Evolutionary conservation across 2,329 filamentous ascomycete species (phyloP), one percentile per base, ranked within the genome.

Genomic region (Xylariaceae sp.): DNA sequence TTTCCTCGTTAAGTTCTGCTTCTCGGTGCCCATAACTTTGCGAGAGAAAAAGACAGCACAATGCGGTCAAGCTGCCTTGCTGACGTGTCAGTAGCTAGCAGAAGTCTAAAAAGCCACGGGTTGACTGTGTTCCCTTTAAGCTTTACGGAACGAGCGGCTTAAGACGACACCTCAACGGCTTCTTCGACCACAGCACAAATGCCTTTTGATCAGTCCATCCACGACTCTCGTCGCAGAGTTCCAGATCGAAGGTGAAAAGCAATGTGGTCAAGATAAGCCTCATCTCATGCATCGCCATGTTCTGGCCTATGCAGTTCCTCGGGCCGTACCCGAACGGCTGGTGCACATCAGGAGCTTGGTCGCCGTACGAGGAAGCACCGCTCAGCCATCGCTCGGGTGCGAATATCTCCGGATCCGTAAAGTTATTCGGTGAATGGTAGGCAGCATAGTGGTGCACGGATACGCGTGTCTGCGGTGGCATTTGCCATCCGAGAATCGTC

Each of bases 271-370:
- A 29, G 9, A 58, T 29, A 3, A 65, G 52, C 3, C 63, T 52
- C 60, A 63, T 65, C 52, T 65, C 60, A 23, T 57, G 56, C 58
- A 60, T 57, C 49, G 55, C 60, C 55, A 61, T 56, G 41, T 63
- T 65, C 58, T 64, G 57, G 14, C 64, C 64, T 1, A 66, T 12
- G 32, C 63, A 66, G 44, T 63, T 64, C 21, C 64, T 58, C 2
- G 61, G 56, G 1, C 64, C 64, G 9, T 52, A 48, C 3, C 43
- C 44, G 20, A 66, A 66, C 2, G 62, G 62, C 49, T 66, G 60
- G 40, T 60, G 57, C 12, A 55, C 59, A 7, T 66, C 63, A 7
- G 50, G 50, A 3, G 19, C 20, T 26, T 61, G 55, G 16, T 44
- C 29, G 20, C 44, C 50, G 42, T 59, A 59, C 26, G 20, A 37